These are phyloP conservation scores for Orbilia ellipsospora DNA, from an alignment of 2,329 filamentous ascomycete genomes.

Conservation along the genomic window DNA sequence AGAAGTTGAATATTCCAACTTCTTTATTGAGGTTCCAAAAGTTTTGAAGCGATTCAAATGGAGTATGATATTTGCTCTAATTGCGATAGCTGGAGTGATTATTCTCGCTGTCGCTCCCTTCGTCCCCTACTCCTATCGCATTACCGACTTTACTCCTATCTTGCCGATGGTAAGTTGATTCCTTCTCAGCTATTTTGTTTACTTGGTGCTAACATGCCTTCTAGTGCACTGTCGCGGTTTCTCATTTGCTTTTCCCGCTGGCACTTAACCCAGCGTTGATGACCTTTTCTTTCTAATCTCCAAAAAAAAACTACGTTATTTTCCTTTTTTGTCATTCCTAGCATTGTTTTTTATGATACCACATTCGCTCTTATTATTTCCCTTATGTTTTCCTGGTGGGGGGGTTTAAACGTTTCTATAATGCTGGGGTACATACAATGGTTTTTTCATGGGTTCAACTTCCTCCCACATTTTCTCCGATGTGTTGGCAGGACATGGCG, in stretches of 20 bases:
- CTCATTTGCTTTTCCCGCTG: constrained; percentile 77
- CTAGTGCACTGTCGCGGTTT: constrained; percentile 70
- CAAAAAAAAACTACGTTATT: constrained; percentile 8
- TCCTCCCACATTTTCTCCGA: constrained; percentile 14
- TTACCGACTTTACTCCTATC: constrained; percentile 79
- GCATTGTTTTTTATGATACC: constrained; percentile 50
- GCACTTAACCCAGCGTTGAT: constrained; percentile 72
- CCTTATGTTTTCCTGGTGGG: constrained; percentile 6
- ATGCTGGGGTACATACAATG: constrained; percentile 41
- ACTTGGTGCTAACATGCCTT: neutral
- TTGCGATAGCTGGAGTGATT: constrained; percentile 72
- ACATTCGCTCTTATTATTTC: constrained; percentile 33
- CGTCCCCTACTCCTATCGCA: constrained; percentile 73
- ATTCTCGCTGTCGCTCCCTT: constrained; percentile 73
- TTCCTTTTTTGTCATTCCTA: constrained; percentile 5
- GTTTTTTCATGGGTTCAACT: constrained; percentile 18
- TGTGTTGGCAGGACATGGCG: constrained; percentile 46
- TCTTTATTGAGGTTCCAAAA: constrained; percentile 84
- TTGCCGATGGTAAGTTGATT: constrained; percentile 72
- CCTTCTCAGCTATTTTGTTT: neutral
- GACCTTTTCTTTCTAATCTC: constrained; percentile 66
- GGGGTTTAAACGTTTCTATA: constrained; percentile 21
- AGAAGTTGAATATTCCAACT: constrained; percentile 82
- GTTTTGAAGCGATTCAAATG: constrained; percentile 83
- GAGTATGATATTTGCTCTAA: constrained; percentile 72